Evolutionary conservation across 2,329 filamentous ascomycete species (phyloP), one percentile per base, ranked within the genome.

Genomic region (Mycosphaerella arachidis): DNA sequence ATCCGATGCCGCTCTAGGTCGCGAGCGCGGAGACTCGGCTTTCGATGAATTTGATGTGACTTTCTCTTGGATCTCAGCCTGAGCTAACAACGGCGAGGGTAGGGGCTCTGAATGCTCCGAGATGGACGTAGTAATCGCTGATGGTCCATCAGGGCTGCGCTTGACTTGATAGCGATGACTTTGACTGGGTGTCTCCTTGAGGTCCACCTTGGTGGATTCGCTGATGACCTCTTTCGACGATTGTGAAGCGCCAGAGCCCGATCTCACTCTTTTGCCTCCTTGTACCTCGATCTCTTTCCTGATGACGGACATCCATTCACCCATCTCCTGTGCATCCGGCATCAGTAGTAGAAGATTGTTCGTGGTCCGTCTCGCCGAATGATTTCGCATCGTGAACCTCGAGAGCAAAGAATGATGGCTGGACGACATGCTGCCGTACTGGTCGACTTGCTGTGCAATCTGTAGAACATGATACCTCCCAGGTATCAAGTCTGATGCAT

Each of bases 401-500:
- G 87, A 84, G 33, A 91, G 79, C 3, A 91, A 73, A 1, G 87
- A 89, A 53, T 83, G 82, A 3, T 83, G 77, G 40, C 84, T 67
- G 3, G 78, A 68, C 13, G 80, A 70, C 1, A 75, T 68, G 4
- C 70, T 76, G 30, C 84, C 84, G 35, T 88, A 83, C 2, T 82
- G 74, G 53, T 86, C 85, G 58, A 86, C 84, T 8, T 80, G 77
- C 37, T 90, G 87, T 2, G 86, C 87, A 24, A 93, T 84, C 66
- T 91, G 89, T 13, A 93, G 74, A 6, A 93, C 90, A 85, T 89
- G 92, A 68, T 92, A 89, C 61, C 85, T 85, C 6, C 90, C 90
- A 3, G 89, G 88, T 57, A 93, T 91, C 13, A 89, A 79, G 71
- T 94, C 90, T 66, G 86, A 91, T 1, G 87, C 90, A 72, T 91